phyloP scores from a whole-genome alignment of 2,329 filamentous ascomycete genomes.

The Fusarium penzigii region DNA sequence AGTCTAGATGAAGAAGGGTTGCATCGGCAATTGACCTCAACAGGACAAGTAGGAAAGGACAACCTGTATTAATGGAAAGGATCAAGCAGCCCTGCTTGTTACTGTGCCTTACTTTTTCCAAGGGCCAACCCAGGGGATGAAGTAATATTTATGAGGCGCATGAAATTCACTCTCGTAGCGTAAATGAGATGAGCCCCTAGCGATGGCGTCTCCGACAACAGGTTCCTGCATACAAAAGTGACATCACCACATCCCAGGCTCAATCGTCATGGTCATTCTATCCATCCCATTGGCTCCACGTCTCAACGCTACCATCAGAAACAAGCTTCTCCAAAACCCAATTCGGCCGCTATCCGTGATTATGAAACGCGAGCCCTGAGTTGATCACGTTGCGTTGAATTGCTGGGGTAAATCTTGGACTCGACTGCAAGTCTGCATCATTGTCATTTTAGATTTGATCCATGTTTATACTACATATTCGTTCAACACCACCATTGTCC shows the following conservation, averaged over 20 bases:
- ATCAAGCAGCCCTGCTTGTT: too few species aligned
- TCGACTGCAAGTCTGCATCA: too few species aligned
- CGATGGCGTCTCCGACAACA: conserved; percentile 4
- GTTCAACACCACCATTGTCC: not conserved
- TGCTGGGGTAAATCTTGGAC: not conserved
- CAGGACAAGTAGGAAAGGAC: too few species aligned
- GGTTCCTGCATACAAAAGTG: conserved; percentile 21
- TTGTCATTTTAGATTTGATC: too few species aligned
- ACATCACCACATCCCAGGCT: conserved; percentile 15
- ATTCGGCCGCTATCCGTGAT: not conserved
- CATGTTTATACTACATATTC: not conserved
- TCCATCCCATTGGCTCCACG: conserved; percentile 11
- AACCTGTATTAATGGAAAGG: too few species aligned
- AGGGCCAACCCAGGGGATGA: too few species aligned
- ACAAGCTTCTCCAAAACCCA: conserved; percentile 9
- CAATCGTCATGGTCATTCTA: conserved; percentile 10
- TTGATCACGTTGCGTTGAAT: not conserved
- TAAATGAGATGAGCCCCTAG: not conserved
- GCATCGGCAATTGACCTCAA: too few species aligned
- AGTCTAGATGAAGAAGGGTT: not conserved
- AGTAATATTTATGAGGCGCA: too few species aligned
- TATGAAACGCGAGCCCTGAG: not conserved
- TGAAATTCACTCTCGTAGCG: too few species aligned
- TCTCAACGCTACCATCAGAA: conserved; percentile 6
- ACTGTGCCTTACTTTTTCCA: too few species aligned